phyloP scores from a whole-genome alignment of 106 monocot species.

The Allium sativum region DNA sequence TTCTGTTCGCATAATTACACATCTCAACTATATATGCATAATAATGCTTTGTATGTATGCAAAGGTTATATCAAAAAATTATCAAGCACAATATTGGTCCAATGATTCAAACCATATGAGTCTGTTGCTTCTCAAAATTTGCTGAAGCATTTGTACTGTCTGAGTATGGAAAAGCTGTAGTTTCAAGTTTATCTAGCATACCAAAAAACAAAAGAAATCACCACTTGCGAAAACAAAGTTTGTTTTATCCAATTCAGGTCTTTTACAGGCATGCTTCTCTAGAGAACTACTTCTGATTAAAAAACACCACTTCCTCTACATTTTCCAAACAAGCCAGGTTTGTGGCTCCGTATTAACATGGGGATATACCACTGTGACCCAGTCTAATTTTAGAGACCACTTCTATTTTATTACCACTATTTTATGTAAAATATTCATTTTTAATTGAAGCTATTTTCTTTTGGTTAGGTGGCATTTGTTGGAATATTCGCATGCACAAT shows the following conservation, averaged over 20 bases:
- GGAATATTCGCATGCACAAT: constrained; percentile 33
- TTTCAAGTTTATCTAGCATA: constrained; percentile 9
- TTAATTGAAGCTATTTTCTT: too few species aligned
- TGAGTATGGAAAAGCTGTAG: constrained; percentile 21
- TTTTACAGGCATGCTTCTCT: constrained; percentile 30
- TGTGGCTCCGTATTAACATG: too few species aligned
- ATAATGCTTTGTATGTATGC: not conserved
- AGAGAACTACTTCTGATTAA: constrained; percentile 34
- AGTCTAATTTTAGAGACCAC: not conserved
- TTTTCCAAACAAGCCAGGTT: constrained; percentile 40
- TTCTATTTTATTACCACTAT: not conserved
- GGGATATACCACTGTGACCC: too few species aligned
- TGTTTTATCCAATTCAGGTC: constrained; percentile 21
- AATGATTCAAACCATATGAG: constrained; percentile 19
- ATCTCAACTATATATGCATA: too few species aligned
- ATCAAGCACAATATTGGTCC: constrained; percentile 52
- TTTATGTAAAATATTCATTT: not conserved
- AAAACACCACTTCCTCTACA: constrained; percentile 32
- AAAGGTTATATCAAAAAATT: constrained; percentile 44
- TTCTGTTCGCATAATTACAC: too few species aligned
- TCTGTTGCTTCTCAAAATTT: constrained; percentile 21
- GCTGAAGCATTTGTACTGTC: constrained; percentile 24
- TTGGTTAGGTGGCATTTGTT: constrained; percentile 31
- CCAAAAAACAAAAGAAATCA: constrained; percentile 9
- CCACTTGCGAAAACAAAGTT: constrained; percentile 25